Base-by-base conservation (phyloP, 176 grass and related monocot species). In the Rhipidocladum racemiflorum region DNA sequence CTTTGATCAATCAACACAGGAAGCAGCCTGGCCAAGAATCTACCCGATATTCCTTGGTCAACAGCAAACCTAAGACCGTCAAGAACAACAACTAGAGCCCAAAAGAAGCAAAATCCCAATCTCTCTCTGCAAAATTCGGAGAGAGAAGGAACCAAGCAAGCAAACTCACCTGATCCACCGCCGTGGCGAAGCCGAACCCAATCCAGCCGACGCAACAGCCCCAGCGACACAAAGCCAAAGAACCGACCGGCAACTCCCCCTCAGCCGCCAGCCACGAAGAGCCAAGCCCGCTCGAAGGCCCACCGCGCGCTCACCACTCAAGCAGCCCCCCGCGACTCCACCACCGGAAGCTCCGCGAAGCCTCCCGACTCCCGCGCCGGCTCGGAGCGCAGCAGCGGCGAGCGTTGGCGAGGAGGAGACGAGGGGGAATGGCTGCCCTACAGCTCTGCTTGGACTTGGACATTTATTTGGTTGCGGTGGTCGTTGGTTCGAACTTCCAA, bases 131-230 rank as follows among this genome's bases (percentile, higher is more conserved):
- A 38, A 11, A 46, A 55, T 55, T 55, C 53, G 3, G 53, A 55
- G 20, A 53, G 17, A 55, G 54, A 45, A 61, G 50, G 39, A 54
- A 34, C 7, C n/a, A 6, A 35, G 20, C 34, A 81, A 54, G 2
- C 20, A 81, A 75, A 55, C 88, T 89, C 83, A 86, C 88, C 88
- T 85, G 83, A 82, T 27, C 14, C 18, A 9, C 24, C 51, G 32
- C 76, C 61, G 23, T 50, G 0, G 18, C 8, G 45, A 55, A 9
- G 53, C 61, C 11, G 21, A 62, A 17, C 4, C 32, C 72, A 29
- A 27, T 46, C 28, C 46, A 73, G 63, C 30, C 53, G 29, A 32
- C 14, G 35, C 39, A 20, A 0, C 21, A 14, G 9, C 6, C 20
- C 39, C 21, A 25, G 51, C 1, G 30, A 54, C 2, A 50, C 30